These are phyloP conservation scores for Skeletonema costatum DNA, from an alignment of 108 stramenopile genomes.

Conservation along the genomic window DNA sequence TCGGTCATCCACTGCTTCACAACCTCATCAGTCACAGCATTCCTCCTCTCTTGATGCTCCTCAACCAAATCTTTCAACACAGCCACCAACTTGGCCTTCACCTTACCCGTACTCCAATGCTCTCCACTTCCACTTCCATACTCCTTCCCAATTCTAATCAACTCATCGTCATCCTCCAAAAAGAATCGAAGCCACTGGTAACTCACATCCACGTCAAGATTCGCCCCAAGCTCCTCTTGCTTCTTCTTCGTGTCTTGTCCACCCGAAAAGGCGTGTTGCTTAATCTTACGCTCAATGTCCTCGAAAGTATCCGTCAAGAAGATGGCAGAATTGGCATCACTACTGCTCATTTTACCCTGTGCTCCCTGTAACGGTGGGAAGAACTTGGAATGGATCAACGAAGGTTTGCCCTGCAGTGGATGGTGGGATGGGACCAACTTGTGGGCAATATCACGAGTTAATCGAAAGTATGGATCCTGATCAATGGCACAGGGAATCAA, in stretches of 20 bases:
- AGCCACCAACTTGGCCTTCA: conserved; percentile 86
- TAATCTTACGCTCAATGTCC: conserved; percentile 88
- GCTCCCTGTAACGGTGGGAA: conserved; percentile 98
- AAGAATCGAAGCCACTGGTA: conserved; percentile 98
- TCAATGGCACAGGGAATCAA: conserved; percentile 99
- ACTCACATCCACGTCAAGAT: conserved; percentile 94
- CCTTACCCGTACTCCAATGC: conserved; percentile 93
- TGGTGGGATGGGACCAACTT: conserved; percentile 74
- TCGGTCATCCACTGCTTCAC: conserved; percentile 92
- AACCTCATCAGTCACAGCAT: conserved; percentile 88
- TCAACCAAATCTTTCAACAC: conserved; percentile 88
- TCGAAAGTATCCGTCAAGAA: conserved; percentile 96
- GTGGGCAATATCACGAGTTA: conserved; percentile 98
- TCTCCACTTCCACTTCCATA: conserved; percentile 92
- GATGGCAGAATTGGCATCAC: conserved; percentile 87
- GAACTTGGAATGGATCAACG: conserved; percentile 98
- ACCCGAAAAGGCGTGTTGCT: conserved; percentile 91
- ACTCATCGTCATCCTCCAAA: conserved; percentile 97
- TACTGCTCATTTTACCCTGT: conserved; percentile 93
- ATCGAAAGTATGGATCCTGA: conserved; percentile 99
- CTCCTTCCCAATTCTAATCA: conserved; percentile 84
- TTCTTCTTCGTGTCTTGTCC: conserved; percentile 93
- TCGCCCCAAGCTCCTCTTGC: conserved; percentile 93
- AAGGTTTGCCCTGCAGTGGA: conserved; percentile 87
- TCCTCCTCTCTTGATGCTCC: conserved; percentile 89